Conservation (phyloP, 768 basidiomycete genomes). For the Trametes cinnabarina region DNA sequence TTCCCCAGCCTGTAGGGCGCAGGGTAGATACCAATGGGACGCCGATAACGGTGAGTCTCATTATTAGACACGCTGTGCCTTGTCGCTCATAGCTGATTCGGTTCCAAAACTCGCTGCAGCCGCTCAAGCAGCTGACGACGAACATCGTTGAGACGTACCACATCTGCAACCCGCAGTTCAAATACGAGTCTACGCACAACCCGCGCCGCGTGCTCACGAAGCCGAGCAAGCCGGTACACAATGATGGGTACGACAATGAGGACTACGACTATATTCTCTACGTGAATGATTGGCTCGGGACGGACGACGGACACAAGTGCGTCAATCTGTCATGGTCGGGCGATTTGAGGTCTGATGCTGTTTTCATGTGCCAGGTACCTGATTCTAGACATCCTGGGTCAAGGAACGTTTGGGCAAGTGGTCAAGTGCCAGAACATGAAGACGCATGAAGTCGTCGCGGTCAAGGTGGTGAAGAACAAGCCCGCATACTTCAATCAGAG, state of each 20-base stretch:
- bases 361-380: conserved; percentile 63
- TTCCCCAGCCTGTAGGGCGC: conserved; percentile 59
- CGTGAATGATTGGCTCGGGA: conserved; percentile 96
- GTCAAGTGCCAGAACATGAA: conserved; percentile 99
- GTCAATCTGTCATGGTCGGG: conserved; percentile 31
- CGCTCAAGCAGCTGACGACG: conserved; percentile 72
- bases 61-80: neutral
- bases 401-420: conserved; percentile 98
- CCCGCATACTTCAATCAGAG: conserved; percentile 99
- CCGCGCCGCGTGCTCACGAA: conserved; percentile 96
- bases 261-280: conserved; percentile 99
- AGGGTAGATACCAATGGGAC: conserved; percentile 73
- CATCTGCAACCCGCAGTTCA: conserved; percentile 92
- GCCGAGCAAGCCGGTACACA: conserved; percentile 92
- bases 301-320: conserved; percentile 92
- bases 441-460: conserved; percentile 97
- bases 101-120: conserved; percentile 36
- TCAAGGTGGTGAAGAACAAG: conserved; percentile 99
- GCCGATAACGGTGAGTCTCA: conserved; percentile 74
- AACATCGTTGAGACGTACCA: conserved; percentile 88
- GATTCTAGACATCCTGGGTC: conserved; percentile 96
- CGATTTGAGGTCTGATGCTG: neutral
- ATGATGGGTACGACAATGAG: conserved; percentile 98
- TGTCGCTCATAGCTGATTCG: conserved; percentile 15
- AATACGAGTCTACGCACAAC: conserved; percentile 93